A percentile compares a stretch with the other conserved stretches of the same genome.
Conservation (phyloP, 768 basidiomycete genomes). For the Phanerodontia chrysosporium region DNA sequence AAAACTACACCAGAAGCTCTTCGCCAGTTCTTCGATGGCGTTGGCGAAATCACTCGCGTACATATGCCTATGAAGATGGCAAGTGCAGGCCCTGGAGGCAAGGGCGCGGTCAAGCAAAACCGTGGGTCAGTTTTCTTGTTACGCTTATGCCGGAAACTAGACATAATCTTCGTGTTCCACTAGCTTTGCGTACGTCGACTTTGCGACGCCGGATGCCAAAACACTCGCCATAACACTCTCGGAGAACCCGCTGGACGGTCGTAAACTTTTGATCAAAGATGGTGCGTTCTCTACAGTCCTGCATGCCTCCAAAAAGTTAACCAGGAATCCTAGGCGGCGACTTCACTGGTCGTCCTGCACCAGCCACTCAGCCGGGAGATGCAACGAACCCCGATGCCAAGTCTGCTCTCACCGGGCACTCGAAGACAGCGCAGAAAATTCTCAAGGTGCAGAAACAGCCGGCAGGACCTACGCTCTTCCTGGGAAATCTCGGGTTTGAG, state of each 20-base stretch:
- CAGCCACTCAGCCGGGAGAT: slow-evolving; percentile 26
- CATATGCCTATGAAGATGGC: slow-evolving; percentile 79
- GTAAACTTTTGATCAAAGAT: slow-evolving; percentile 90
- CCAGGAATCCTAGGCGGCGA: slow-evolving; percentile 51
- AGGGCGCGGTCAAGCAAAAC: slow-evolving; percentile 56
- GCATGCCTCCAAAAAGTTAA: background rate
- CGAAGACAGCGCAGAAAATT: slow-evolving; percentile 77
- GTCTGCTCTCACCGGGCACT: slow-evolving; percentile 32
- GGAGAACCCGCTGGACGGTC: slow-evolving; percentile 78
- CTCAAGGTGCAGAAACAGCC: slow-evolving; percentile 76
- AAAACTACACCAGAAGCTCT: slow-evolving; percentile 80
- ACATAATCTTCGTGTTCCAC: background rate
- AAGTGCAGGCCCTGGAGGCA: slow-evolving; percentile 33
- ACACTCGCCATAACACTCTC: slow-evolving; percentile 71
- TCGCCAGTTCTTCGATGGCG: slow-evolving; percentile 62
- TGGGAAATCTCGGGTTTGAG: slow-evolving; percentile 92
- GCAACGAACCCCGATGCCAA: slow-evolving; percentile 29
- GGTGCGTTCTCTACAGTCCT: slow-evolving; percentile 41
- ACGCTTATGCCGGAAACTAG: background rate
- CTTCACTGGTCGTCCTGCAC: slow-evolving; percentile 64
- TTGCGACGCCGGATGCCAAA: slow-evolving; percentile 74
- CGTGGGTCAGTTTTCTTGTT: slow-evolving; percentile 57
- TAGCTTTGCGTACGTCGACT: slow-evolving; percentile 97
- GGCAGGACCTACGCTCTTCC: slow-evolving; percentile 80
- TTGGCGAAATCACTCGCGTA: slow-evolving; percentile 72